phyloP scores from a whole-genome alignment of 2,329 filamentous ascomycete species.

The Epichloe hybrida region DNA sequence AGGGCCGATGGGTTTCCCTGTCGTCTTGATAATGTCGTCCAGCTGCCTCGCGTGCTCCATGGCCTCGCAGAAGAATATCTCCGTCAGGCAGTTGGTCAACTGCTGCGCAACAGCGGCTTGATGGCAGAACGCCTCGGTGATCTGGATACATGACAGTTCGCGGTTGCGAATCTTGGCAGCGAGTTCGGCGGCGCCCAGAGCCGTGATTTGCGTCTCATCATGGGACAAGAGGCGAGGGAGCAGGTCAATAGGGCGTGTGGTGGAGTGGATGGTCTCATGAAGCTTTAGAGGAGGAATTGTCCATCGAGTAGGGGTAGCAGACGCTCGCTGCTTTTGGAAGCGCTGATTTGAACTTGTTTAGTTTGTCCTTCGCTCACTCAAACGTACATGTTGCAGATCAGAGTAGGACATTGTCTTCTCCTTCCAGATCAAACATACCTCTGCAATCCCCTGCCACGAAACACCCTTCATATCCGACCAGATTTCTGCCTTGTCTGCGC shows the following conservation, averaged over 20 bases:
- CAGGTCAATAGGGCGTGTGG: conserved; percentile 4
- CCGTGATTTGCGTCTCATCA: conserved; percentile 12
- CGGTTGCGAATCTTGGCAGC: conserved; percentile 7
- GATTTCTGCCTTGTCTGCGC: neutral
- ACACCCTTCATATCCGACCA: neutral
- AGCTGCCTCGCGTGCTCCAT: conserved; percentile 28
- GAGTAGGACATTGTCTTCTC: too few relatives aligned
- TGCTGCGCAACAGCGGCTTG: conserved; percentile 17
- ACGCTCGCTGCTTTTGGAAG: conserved; percentile 1
- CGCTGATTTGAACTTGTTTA: neutral
- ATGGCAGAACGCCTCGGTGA: conserved; percentile 15
- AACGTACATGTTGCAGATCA: too few relatives aligned
- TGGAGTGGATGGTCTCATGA: conserved; percentile 6
- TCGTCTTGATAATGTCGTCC: conserved; percentile 21
- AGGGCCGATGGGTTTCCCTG: conserved; percentile 19
- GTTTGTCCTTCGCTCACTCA: too few relatives aligned
- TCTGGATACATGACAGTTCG: conserved; percentile 12
- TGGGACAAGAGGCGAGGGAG: conserved; percentile 7
- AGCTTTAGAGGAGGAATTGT: conserved; percentile 6
- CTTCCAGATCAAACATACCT: conserved; percentile 1
- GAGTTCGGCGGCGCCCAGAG: conserved; percentile 7
- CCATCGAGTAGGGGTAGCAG: conserved; percentile 7
- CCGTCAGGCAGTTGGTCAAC: conserved; percentile 27
- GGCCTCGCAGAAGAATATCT: conserved; percentile 37
- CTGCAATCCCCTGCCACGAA: conserved; percentile 6